These are phyloP conservation scores for Thielaviopsis populi DNA, from an alignment of 2,329 filamentous ascomycete genomes.

Conservation along the genomic window DNA sequence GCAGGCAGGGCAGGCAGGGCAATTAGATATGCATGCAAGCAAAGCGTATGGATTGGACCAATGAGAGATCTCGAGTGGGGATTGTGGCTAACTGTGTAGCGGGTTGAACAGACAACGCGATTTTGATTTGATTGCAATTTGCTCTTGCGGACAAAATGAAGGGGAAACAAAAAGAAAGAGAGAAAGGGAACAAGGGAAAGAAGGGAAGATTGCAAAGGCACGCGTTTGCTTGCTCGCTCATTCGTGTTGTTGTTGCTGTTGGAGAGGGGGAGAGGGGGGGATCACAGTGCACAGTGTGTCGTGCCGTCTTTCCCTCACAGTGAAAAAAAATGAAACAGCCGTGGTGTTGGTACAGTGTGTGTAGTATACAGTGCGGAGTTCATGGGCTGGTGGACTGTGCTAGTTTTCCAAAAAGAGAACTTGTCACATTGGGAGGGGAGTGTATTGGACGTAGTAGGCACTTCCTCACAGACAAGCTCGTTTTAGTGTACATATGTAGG, in stretches of 20 bases:
- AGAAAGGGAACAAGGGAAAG: not conserved
- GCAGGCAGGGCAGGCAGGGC: too few species aligned
- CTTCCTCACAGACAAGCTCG: not conserved
- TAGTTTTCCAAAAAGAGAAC: not conserved
- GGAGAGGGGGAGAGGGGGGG: not conserved
- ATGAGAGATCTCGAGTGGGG: too few species aligned
- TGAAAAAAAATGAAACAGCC: too few species aligned
- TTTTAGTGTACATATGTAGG: not conserved
- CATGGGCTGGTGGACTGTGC: not conserved
- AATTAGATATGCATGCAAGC: too few species aligned
- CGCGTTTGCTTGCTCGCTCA: not conserved
- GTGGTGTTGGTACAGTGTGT: too few species aligned
- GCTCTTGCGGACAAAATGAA: not conserved
- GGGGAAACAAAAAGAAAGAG: not conserved
- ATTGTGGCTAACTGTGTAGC: too few species aligned
- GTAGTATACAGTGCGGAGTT: too few species aligned
- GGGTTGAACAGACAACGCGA: too few species aligned
- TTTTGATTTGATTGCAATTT: too few species aligned
- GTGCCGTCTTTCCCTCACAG: too few species aligned
- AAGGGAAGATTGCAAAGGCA: not conserved
- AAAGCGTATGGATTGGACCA: too few species aligned
- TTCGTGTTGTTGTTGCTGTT: not conserved
- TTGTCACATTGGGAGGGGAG: not conserved
- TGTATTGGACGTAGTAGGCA: not conserved
- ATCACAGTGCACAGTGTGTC: not conserved